Conservation (phyloP, 1,284 basidiomycete species). For the Tylopilus sp. region DNA sequence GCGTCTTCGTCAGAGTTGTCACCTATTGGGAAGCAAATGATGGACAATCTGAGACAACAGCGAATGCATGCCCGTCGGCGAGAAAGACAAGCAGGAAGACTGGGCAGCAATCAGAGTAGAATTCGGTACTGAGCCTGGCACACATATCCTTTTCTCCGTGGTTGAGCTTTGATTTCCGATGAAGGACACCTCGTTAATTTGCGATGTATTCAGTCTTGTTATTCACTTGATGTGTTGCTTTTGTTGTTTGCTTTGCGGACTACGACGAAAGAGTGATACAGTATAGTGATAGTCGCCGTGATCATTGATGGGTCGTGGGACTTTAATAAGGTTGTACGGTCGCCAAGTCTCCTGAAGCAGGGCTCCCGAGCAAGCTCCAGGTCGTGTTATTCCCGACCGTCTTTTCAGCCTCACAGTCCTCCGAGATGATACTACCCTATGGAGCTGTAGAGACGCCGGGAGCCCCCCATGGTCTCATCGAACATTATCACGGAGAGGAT, state of each 20-base stretch:
- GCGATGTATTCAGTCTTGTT: constrained; percentile 25
- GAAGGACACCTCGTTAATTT: constrained; percentile 22
- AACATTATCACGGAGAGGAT: constrained; percentile 46
- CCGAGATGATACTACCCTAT: constrained; percentile 71
- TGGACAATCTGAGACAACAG: constrained; percentile 66
- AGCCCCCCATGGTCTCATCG: not conserved
- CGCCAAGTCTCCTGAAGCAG: too few relatives aligned
- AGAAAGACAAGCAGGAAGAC: constrained; percentile 43
- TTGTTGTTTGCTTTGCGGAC: constrained; percentile 19
- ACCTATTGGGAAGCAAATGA: constrained; percentile 67
- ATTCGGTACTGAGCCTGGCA: constrained; percentile 36
- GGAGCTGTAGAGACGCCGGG: constrained; percentile 52
- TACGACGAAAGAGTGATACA: too few relatives aligned
- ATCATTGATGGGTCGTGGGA: too few relatives aligned
- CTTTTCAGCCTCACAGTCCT: constrained; percentile 39
- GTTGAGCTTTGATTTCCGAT: constrained; percentile 26
- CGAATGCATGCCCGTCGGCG: constrained; percentile 54
- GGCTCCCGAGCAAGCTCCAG: too few relatives aligned
- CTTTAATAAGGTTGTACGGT: too few relatives aligned
- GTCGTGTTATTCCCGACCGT: not conserved
- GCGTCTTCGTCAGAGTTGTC: constrained; percentile 76
- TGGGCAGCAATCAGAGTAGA: constrained; percentile 41
- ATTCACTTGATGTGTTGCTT: constrained; percentile 25
- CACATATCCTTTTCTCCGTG: constrained; percentile 1
- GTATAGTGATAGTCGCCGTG: too few relatives aligned